Conservation (phyloP, 2,329 filamentous ascomycete genomes). For the Diaporthe vexans region DNA sequence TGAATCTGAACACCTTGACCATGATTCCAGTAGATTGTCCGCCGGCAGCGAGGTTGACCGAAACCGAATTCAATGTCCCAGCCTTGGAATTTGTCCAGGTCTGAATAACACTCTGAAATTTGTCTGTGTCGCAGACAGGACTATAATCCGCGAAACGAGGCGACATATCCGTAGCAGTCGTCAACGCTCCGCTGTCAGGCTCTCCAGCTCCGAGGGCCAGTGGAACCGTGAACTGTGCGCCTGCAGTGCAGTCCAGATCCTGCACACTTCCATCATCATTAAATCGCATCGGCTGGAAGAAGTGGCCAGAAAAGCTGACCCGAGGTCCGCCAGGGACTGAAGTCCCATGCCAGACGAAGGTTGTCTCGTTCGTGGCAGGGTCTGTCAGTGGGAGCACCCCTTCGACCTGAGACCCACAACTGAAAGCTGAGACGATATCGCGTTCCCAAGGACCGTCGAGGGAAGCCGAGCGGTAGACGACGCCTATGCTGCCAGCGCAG, state of each 20-base stretch:
- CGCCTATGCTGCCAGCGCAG: conserved; percentile 26
- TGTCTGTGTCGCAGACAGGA: conserved; percentile 31
- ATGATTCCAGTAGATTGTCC: neutral
- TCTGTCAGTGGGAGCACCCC: conserved; percentile 33
- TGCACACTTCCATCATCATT: conserved; percentile 35
- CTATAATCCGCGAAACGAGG: conserved; percentile 33
- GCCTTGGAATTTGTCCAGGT: conserved; percentile 38
- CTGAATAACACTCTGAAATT: conserved; percentile 32
- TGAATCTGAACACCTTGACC: conserved; percentile 31
- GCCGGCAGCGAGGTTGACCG: conserved; percentile 33
- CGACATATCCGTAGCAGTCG: conserved; percentile 21
- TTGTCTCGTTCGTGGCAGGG: conserved; percentile 35
- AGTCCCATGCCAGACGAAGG: conserved; percentile 37
- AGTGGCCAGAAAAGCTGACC: conserved; percentile 35
- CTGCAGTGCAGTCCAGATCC: conserved; percentile 30
- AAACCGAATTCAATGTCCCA: conserved; percentile 15
- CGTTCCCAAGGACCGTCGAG: conserved; percentile 35
- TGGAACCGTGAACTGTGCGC: conserved; percentile 15
- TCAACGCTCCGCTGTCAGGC: conserved; percentile 27
- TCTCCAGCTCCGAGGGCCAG: conserved; percentile 17
- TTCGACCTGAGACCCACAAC: conserved; percentile 33
- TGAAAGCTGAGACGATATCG: conserved; percentile 24
- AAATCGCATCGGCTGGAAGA: conserved; percentile 36
- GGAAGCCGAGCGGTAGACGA: conserved; percentile 29
- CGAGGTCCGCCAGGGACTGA: conserved; percentile 21